Conservation (phyloP, 257 asterid genomes). For the Nyctanthes arbortristis region DNA sequence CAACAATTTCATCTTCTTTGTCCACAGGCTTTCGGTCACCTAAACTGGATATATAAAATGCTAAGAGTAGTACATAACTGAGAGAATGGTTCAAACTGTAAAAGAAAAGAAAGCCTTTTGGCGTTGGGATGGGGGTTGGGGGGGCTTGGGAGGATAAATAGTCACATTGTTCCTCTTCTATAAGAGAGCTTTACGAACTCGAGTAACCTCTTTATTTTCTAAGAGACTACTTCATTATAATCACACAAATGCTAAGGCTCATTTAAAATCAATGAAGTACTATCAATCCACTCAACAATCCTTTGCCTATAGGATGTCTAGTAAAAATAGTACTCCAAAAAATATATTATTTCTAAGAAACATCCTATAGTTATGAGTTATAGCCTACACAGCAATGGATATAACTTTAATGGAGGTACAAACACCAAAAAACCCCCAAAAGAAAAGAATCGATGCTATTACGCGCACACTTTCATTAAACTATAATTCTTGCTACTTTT, state of each 20-base stretch:
- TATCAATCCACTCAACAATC: not conserved
- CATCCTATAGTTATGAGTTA: not conserved
- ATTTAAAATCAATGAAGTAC: not conserved
- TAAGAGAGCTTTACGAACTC: slow-evolving; percentile 11
- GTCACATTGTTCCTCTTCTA: no score
- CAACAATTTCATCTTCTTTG: slow-evolving; percentile 77
- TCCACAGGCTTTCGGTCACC: slow-evolving; percentile 92
- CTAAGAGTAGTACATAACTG: slow-evolving; percentile 18
- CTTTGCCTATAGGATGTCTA: not conserved
- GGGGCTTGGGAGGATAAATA: no score
- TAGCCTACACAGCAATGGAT: not conserved
- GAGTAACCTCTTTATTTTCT: not conserved
- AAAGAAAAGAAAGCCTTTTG: not conserved
- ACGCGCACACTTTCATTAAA: not conserved
- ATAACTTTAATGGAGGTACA: not conserved
- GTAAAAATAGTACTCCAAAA: not conserved
- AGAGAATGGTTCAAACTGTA: not conserved
- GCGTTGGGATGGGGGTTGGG: no score
- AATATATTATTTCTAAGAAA: slow-evolving; percentile 2
- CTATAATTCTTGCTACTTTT: no score
- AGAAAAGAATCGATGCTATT: not conserved
- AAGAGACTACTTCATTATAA: not conserved
- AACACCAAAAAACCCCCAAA: not conserved
- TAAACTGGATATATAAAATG: slow-evolving; percentile 52
- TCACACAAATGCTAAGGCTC: not conserved